Evolutionary conservation across 345 rosid genomes (phyloP).

Genomic region (Triadica sebifera): DNA sequence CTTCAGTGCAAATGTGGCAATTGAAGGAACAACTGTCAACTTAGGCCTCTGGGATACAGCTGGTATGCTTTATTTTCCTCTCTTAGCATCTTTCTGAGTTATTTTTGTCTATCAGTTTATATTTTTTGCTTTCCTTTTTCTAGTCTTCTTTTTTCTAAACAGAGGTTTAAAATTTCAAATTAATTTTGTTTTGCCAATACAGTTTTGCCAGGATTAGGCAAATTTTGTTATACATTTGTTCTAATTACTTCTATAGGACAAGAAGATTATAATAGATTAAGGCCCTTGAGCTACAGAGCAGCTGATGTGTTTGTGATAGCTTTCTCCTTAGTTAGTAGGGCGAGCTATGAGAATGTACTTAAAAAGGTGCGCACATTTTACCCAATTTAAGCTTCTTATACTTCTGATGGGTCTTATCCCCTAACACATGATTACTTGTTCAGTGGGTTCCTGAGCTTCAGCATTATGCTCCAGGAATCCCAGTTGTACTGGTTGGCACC

Average conservation of each 20-base stretch:
- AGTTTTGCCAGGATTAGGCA: neutral
- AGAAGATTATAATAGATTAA: conserved; percentile 91
- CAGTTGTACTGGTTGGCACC: conserved; percentile 86
- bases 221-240: neutral
- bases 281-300: conserved; percentile 98
- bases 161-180: neutral
- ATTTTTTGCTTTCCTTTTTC: neutral
- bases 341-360: conserved; percentile 87
- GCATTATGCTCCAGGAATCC: conserved; percentile 90
- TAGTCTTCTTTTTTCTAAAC: neutral
- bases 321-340: conserved; percentile 92
- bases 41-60: conserved; percentile 99
- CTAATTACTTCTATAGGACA: conserved; percentile 56
- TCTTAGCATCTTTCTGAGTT: neutral
- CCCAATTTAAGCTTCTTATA: neutral
- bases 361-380: conserved; percentile 58
- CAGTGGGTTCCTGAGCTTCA: conserved; percentile 99
- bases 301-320: conserved; percentile 95
- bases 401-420: neutral
- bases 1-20: conserved; percentile 95
- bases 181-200: neutral
- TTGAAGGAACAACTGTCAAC: conserved; percentile 90
- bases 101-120: neutral
- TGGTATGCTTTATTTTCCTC: conserved; percentile 45
- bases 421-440: conserved; percentile 30